These are phyloP conservation scores for Chlamydomonas reinhardtii DNA, from an alignment of 163 green algal species.

Conservation along the genomic window DNA sequence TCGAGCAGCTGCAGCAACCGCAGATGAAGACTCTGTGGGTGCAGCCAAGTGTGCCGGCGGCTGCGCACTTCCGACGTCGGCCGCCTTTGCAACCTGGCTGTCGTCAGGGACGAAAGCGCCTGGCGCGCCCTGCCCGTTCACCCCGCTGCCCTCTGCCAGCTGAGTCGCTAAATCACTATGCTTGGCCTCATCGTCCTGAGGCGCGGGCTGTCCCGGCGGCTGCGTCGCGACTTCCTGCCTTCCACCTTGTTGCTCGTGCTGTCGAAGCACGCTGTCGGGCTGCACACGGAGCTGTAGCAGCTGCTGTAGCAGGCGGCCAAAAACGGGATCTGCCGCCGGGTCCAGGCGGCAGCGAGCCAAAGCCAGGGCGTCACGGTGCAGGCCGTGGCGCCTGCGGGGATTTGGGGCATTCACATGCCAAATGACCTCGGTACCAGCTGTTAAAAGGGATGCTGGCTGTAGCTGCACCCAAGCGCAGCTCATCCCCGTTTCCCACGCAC, in stretches of 20 bases:
- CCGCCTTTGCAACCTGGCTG: no score
- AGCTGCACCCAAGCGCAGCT: not conserved
- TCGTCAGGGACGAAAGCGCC: no score
- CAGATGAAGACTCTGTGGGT: no score
- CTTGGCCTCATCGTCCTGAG: not conserved
- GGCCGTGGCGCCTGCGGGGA: not conserved
- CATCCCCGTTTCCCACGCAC: no score
- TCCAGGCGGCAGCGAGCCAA: conserved; percentile 36
- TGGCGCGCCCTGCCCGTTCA: not conserved
- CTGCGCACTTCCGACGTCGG: no score
- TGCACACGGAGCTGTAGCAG: not conserved
- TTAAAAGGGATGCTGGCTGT: no score
- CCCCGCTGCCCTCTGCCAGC: not conserved
- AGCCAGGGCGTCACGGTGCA: conserved; percentile 30
- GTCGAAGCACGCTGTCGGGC: not conserved
- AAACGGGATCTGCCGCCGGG: not conserved
- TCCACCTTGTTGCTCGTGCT: not conserved
- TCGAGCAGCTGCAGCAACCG: no score
- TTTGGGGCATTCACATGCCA: no score
- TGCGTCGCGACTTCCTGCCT: no score
- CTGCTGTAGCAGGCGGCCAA: conserved; percentile 18
- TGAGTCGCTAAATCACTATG: not conserved
- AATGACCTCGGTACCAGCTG: no score
- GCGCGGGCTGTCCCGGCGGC: no score
- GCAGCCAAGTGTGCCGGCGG: no score